Percentiles rank a stretch among this genome's conserved stretches.
Evolutionary conservation across 1,139 yeast genomes (phyloP).

Genomic region (Yamadazyma mexicana): DNA sequence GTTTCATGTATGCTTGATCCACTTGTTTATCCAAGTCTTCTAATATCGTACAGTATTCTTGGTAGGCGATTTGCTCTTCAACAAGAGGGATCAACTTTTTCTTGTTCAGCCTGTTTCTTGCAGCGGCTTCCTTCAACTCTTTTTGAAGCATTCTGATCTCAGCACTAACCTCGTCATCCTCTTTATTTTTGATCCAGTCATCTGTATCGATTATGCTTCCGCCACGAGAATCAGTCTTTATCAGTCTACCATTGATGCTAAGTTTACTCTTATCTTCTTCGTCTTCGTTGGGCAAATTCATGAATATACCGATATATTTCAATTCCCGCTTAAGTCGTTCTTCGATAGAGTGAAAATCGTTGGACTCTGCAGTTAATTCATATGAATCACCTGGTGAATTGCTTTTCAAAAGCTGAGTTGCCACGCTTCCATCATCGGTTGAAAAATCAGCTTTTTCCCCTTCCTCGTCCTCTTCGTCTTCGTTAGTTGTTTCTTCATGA

Average conservation of each 20-base stretch:
- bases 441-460: constrained; percentile 11
- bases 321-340: constrained; percentile 86
- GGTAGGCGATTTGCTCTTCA: constrained; percentile 94
- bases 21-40: constrained; percentile 96
- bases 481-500: constrained; percentile 40
- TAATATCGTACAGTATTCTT: constrained; percentile 83
- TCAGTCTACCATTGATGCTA: constrained; percentile 23
- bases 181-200: constrained; percentile 76
- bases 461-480: constrained; percentile 19
- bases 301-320: constrained; percentile 86
- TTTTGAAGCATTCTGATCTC: constrained; percentile 76
- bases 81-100: constrained; percentile 66
- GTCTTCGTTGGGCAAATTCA: constrained; percentile 49
- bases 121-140: constrained; percentile 61
- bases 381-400: constrained; percentile 28
- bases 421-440: constrained; percentile 33
- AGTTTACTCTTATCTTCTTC: constrained; percentile 23
- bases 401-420: constrained; percentile 34
- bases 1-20: constrained; percentile 87
- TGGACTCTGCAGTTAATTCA: constrained; percentile 33
- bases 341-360: constrained; percentile 78
- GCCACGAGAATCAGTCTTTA: constrained; percentile 18
- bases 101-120: constrained; percentile 67
- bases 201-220: constrained; percentile 57
- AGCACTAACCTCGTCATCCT: constrained; percentile 92